Conservation (phyloP, 2,329 filamentous ascomycete species). For the Dothideomycetes sp. region DNA sequence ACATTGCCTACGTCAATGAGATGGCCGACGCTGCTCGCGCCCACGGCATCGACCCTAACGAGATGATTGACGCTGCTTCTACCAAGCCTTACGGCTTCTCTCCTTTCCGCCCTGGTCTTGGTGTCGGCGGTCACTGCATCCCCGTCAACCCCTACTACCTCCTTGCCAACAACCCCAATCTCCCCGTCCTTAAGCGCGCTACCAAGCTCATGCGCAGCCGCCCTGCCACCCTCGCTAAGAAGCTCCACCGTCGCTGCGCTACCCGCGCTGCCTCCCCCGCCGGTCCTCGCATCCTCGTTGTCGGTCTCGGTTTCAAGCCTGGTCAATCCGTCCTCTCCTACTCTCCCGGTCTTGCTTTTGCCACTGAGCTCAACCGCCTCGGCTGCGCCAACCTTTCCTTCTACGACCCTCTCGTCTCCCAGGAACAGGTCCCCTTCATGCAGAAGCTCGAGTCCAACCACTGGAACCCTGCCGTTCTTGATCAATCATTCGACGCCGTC, state of each 20-base stretch:
- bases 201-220: slow-evolving; percentile 34
- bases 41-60: slow-evolving; percentile 12
- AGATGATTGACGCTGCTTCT: slow-evolving; percentile 11
- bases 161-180: slow-evolving; percentile 31
- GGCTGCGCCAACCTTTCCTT: slow-evolving; percentile 11
- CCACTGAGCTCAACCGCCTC: slow-evolving; percentile 9
- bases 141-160: slow-evolving; percentile 46
- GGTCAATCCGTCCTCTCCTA: slow-evolving; percentile 12
- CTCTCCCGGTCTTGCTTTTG: slow-evolving; percentile 12
- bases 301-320: slow-evolving; percentile 14
- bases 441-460: slow-evolving; percentile 10
- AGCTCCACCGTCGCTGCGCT: slow-evolving; percentile 9
- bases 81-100: slow-evolving; percentile 36
- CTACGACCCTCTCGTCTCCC: slow-evolving; percentile 13
- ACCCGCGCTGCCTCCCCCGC: slow-evolving; percentile 1
- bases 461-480: slow-evolving; percentile 9
- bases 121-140: slow-evolving; percentile 47
- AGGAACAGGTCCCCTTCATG: slow-evolving; percentile 10
- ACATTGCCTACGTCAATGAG: slow-evolving; percentile 14
- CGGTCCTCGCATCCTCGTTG: slow-evolving; percentile 11
- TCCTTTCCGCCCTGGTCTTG: slow-evolving; percentile 36
- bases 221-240: slow-evolving; percentile 19
- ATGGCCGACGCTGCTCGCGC: slow-evolving; percentile 12
- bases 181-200: slow-evolving; percentile 36
- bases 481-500: slow-evolving; percentile 11